Evolutionary conservation across 345 rosid species (phyloP), one percentile per base, ranked within the genome.

Genomic region (Bretschneidera sinensis): DNA sequence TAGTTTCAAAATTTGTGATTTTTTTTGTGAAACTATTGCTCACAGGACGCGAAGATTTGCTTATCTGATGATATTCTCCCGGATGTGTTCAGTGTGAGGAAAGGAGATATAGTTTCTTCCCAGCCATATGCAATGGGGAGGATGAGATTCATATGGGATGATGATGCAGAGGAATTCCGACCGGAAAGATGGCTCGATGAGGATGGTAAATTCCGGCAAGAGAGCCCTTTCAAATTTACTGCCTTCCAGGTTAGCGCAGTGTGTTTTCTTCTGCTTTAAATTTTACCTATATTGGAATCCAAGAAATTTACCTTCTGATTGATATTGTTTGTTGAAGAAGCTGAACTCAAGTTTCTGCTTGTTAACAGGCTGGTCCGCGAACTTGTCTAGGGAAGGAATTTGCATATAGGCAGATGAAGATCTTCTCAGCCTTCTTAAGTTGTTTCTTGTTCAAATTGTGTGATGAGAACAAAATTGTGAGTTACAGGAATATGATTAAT

Each of bases 41-140:
- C 54, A 35, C 74, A 85, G 87, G 85, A 82, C 59, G 50, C 78
- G 13, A 85, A 85, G 76, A 47, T 78, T 34, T 82, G 90, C 65
- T 67, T 78, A 17, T 70, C 82, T 8, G 81, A 79, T 70, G 90
- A 84, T 66, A 80, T 77, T 18, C 65, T 84, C n/a, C 86, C 86
- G 1, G 90, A 81, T 31, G 86, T 86, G 43, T 84, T 69, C 63
- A 68, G 65, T 56, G 83, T 79, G 55, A 79, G 66, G 28, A 74
- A 70, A 72, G 86, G 86, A 5, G 85, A 81, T 57, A 63, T 72
- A 82, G 77, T 84, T 47, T 18, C 55, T 35, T 84, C 75, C 69
- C 79, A 71, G 43, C 76, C 90, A 2, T 84, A 81, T 72, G 90
- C 83, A 15, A 84, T 79, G 86, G 86, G 90, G 16, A 74, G 90